Evolutionary conservation across 164 flowering plant genomes (phyloP), one percentile per base, ranked within the genome.

Genomic region (Chloranthus sessilifolius): DNA sequence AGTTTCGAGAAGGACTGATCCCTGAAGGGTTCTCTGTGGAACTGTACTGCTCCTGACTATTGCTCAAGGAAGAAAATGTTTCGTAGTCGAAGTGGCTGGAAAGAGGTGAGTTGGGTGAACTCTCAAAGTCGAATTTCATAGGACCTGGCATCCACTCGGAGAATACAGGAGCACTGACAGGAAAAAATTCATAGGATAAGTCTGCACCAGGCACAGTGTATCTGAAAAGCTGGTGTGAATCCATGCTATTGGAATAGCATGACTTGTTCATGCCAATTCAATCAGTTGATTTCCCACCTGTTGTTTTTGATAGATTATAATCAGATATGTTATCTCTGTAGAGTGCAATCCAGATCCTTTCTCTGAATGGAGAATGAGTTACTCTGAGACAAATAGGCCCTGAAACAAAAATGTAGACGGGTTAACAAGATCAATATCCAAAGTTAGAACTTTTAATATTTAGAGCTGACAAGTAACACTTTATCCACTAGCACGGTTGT

Each of bases 101-200:
- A 50, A 76, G 81, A 11, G 88, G 83, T 0, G 89, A 85, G 56
- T 63, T 61, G 0, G 86, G 83, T 4, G 89, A 83, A 67, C 67
- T 74, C 43, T 72, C 65, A 11, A 56, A 25, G 10, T 69, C 76
- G 35, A 72, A 53, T 72, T 78, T 83, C 60, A 69, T 31, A 23
- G 76, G 55, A 7, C 52, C 71, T 46, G 66, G 44, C 30, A 73
- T 57, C 59, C 72, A 63, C 22, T 61, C 62, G 7, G 83, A 70
- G 23, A 56, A 37, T 2, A 66, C 47, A 26, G 80, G 64, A 60
- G 62, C 43, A 47, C 62, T 34, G 7, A 77, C 60, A 41, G 64
- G 56, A 55, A 80, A 46, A 50, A 70, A 39, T 39, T 72, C 60
- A 54, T 52, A 68, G 23, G 85, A 61, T 41, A 62, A 27, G 35